Percentiles rank a stretch among this genome's conserved stretches.
These are phyloP conservation scores for Aristolochia californica DNA, from an alignment of 164 flowering plant genomes.

Conservation along the genomic window DNA sequence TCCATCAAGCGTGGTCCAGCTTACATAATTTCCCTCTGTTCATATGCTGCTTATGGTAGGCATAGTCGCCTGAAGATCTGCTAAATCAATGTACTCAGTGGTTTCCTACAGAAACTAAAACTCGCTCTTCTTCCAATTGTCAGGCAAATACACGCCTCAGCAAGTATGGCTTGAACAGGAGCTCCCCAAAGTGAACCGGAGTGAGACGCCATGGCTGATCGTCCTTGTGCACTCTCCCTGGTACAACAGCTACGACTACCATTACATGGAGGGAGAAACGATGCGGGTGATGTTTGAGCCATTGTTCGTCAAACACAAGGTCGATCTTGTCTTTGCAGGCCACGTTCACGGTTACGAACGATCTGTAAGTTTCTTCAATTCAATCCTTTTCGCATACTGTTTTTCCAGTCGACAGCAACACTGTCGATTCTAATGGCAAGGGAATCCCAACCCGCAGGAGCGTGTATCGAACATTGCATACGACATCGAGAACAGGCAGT, in stretches of 20 bases:
- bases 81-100: too few relatives aligned
- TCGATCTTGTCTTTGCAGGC: slow-evolving; percentile 47
- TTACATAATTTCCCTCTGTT: slow-evolving; percentile 27
- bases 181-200: slow-evolving; percentile 26
- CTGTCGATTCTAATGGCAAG: too few relatives aligned
- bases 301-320: slow-evolving; percentile 51
- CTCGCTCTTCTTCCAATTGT: background rate
- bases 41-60: slow-evolving; percentile 30
- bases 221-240: slow-evolving; percentile 35
- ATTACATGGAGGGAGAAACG: slow-evolving; percentile 56
- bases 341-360: slow-evolving; percentile 60
- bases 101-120: too few relatives aligned
- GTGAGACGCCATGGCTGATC: slow-evolving; percentile 44
- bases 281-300: slow-evolving; percentile 51
- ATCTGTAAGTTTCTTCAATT: slow-evolving; percentile 39
- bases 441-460: slow-evolving; percentile 19
- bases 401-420: too few relatives aligned
- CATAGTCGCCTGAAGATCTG: too few relatives aligned
- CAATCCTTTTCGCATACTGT: too few relatives aligned
- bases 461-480: slow-evolving; percentile 37
- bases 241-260: slow-evolving; percentile 39
- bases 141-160: slow-evolving; percentile 36
- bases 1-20: slow-evolving; percentile 33
- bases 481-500: slow-evolving; percentile 23
- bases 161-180: slow-evolving; percentile 32